Base-by-base conservation (phyloP, 2,329 filamentous ascomycete genomes). In the Colletotrichum gloeosporioides region DNA sequence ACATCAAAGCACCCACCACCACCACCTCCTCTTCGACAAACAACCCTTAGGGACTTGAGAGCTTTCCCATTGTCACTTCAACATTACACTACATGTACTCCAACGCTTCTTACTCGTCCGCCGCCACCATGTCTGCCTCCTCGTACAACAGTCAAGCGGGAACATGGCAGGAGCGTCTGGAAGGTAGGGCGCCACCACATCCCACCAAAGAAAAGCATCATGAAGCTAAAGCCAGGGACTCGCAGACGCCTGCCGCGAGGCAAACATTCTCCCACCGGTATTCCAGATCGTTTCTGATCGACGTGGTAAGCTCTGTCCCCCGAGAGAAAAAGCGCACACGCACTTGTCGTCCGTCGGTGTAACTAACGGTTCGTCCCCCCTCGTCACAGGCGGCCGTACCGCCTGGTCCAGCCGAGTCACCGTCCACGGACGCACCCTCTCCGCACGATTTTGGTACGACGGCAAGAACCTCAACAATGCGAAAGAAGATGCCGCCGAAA, bases 371-470 rank as follows among this genome's bases (percentile, higher is more conserved):
- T 57, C 18, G 9, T n/a, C 39, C 29, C 39, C n/a, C 62, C 49
- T n/a, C 36, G 13, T 31, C 68, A 49, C 80, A 97, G 96, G 95
- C 80, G 95, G 95, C 79, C 94, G 96, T 80, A 98, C 96, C 75
- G 96, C 96, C 74, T 98, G 96, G 96, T 96, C 95, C 74, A 94
- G 93, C 87, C 90, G 90, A 75, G 95, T 98, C 75, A 92, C 89
- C n/a, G 90, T 98, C 74, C 88, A 91, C 80, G 93, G 93, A 70
- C 86, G 89, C 67, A 89, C 87, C 63, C 90, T 95, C 80, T 83
- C 89, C n/a, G 95, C 95, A 63, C 92, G 95, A 78, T 98, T 92
- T 86, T 98, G 95, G 95, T 98, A 98, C 86, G 96, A 98, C 84
- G 95, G 95, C 77, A 92, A 95, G 83, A 95, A 95, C 82, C 89